Evolutionary conservation across 768 basidiomycete genomes (phyloP), one percentile per base, ranked within the genome.

Genomic region (Pleurotus tuber-regium): DNA sequence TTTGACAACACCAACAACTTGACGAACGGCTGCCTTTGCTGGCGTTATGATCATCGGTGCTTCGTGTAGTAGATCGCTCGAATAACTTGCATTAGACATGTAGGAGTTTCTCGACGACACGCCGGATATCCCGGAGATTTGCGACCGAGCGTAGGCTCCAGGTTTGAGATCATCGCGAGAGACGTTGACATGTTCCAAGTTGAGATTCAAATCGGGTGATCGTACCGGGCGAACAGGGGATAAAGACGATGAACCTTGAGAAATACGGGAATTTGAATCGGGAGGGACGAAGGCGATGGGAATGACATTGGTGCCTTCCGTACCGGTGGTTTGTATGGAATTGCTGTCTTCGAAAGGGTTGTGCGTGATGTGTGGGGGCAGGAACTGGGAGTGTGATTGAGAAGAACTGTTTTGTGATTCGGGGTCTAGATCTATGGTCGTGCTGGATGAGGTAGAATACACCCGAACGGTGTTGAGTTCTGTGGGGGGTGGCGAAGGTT

Each of bases 301-400:
- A 52, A 92, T 92, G 57, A 91, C 89, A 58, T 92, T 92, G 19
- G 90, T 88, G 36, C 81, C 80, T 62, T 88, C 85, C 11, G 89
- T 86, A 38, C 81, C 77, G n/a, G 84, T 82, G 24, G 90, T 92
- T 66, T 89, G 87, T 53, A 92, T 92, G 31, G 89, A 92, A 42
- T 86, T 81, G 23, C 67, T 70, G 60, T 92, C 89, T 36, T 81
- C 79, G 66, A 92, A 92, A 19, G 89, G 89, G 71, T 92, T 89
- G 23, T 69, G 71, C 2, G 60, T 49, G 5, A 70, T 73, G 14
- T 51, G 58, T 43, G 55, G 43, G 31, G 76, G 80, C 65, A 82
- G 82, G 40, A 70, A 73, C 3, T 55, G 53, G 9, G 70, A 68
- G 5, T 64, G 54, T 8, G 72, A 75, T 4, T 51, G 52, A 43